Evolutionary conservation across 768 basidiomycete genomes (phyloP).

Genomic region (Amanita rimosa): DNA sequence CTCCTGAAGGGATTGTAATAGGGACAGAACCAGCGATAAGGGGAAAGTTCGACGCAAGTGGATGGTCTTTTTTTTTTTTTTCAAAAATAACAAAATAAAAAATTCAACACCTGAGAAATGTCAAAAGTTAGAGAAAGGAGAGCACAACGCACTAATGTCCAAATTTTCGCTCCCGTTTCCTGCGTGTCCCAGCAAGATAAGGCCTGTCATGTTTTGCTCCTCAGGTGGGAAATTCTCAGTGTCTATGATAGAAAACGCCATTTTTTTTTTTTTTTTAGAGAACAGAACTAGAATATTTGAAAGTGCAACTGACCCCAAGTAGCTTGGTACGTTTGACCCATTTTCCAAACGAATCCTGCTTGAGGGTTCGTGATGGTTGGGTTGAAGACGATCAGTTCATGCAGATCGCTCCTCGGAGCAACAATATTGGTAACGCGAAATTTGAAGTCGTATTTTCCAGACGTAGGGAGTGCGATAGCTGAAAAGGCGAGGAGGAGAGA

Average conservation of each 20-base stretch:
- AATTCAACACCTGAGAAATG: not conserved
- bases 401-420: not conserved
- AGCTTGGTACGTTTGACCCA: constrained; percentile 21
- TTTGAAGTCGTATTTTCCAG: not conserved
- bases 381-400: constrained; percentile 19
- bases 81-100: too few species aligned
- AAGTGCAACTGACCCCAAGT: constrained; percentile 28
- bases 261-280: too few species aligned
- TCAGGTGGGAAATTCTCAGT: constrained; percentile 24
- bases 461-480: not conserved
- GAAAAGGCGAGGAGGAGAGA: not conserved
- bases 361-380: constrained; percentile 28
- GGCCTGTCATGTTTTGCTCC: constrained; percentile 19
- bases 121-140: too few species aligned
- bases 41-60: constrained; percentile 16
- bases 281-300: too few species aligned
- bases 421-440: not conserved
- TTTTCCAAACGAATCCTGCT: constrained; percentile 18
- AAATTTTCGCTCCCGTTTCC: constrained; percentile 31
- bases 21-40: constrained; percentile 10
- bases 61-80: too few species aligned
- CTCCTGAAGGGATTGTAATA: constrained; percentile 9
- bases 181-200: constrained; percentile 30
- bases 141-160: constrained; percentile 25
- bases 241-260: too few species aligned